Conservation (phyloP, 352 stramenopile species). For the Phytophthora crassamura region DNA sequence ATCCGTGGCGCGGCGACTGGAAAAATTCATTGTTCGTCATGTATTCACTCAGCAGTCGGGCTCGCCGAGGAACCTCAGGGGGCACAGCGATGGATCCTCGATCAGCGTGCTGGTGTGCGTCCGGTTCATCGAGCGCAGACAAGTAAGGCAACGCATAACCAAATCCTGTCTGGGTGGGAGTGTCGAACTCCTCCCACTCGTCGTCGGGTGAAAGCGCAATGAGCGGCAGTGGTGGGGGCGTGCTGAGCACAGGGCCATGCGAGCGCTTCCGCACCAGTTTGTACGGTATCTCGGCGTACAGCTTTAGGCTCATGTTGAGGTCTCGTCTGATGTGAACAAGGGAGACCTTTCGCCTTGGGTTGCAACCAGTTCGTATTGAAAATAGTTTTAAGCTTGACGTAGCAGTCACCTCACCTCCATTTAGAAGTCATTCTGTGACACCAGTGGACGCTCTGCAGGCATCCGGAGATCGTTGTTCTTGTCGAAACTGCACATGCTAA, state of each 20-base stretch:
- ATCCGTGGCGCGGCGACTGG: slow-evolving; percentile 62
- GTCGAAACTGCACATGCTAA: slow-evolving; percentile 1
- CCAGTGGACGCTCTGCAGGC: background rate
- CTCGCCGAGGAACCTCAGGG: slow-evolving; percentile 27
- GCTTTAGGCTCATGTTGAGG: slow-evolving; percentile 22
- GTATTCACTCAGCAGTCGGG: slow-evolving; percentile 65
- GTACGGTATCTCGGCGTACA: slow-evolving; percentile 33
- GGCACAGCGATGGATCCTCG: slow-evolving; percentile 7
- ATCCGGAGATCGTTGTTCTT: slow-evolving; percentile 13
- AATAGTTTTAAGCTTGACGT: slow-evolving; percentile 31
- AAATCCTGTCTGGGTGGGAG: slow-evolving; percentile 64
- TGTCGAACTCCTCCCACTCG: slow-evolving; percentile 75
- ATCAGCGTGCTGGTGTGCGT: slow-evolving; percentile 40
- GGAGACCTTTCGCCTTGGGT: slow-evolving; percentile 6
- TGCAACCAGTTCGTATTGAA: slow-evolving; percentile 27
- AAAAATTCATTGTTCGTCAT: slow-evolving; percentile 76
- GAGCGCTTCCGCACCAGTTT: slow-evolving; percentile 57
- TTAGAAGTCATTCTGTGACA: slow-evolving; percentile 11
- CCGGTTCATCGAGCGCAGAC: slow-evolving; percentile 46
- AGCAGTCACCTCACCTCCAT: slow-evolving; percentile 15
- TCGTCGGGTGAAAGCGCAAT: slow-evolving; percentile 72
- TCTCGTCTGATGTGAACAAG: slow-evolving; percentile 2
- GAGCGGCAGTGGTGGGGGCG: slow-evolving; percentile 64
- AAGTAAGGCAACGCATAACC: slow-evolving; percentile 59
- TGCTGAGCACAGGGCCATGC: slow-evolving; percentile 42